Evolutionary conservation across 805 yeast genomes (phyloP), one percentile per base, ranked within the genome.

Genomic region (Jamesozyma piceae): DNA sequence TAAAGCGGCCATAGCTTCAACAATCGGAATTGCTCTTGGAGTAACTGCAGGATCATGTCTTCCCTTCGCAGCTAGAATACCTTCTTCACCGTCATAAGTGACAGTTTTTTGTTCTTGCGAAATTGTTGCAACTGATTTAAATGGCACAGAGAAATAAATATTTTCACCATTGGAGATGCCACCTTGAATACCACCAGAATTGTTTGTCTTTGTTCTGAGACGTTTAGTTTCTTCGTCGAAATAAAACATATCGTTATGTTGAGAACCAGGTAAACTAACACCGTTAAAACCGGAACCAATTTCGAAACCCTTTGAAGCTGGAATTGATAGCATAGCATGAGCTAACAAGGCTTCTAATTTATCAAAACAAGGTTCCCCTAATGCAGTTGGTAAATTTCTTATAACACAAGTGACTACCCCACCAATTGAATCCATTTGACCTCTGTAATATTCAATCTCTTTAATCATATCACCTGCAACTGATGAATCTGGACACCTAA

Each of bases 1-100:
- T 51, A 92, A 72, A n/a, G 97, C 92, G 38, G 97, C 77, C 97
- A 92, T 90, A 33, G 97, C 86, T 70, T 92, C 98, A 26, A 92
- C 97, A 57, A 92, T 92, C 41, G 98, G 97, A 47, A 92, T 87
- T 32, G 98, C 98, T 65, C 98, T 80, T 51, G 98, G 98, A 18
- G 95, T 95, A 43, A 92, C 98, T 57, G 89, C 86, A 28, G 98
- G 98, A 63, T 92, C 98, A 59, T 92, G 98, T 74, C 98, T 84
- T 43, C 98, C 98, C 63, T 90, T 81, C 29, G 98, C 96, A 41
- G 92, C 95, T 46, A 92, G 72, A 9, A 81, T 77, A 59, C 98
- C 98, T 39, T 69, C 78, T 52, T 75, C 73, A 55, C 98, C 98
- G 21, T 84, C 89, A 67, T 89, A 92, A 38, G 92, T 76, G 22